Conservation (phyloP, 257 asterid genomes). For the Jasminum sambac region DNA sequence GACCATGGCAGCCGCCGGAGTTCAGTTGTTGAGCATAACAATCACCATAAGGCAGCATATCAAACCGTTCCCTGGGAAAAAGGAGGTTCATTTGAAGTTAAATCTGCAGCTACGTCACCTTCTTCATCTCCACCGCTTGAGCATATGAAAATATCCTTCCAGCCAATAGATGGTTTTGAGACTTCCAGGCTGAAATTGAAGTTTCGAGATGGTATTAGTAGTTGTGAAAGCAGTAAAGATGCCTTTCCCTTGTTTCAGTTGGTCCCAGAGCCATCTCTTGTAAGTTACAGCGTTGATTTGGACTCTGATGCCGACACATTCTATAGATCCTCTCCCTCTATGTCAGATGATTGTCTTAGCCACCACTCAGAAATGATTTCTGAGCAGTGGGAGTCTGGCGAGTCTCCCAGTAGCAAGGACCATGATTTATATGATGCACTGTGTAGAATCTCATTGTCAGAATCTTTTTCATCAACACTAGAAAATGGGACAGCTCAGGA, state of each 20-base stretch:
- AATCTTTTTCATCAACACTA: conserved; percentile 48
- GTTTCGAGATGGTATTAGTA: conserved; percentile 60
- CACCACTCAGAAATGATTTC: conserved; percentile 71
- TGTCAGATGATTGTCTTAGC: conserved; percentile 73
- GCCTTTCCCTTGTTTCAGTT: conserved; percentile 89
- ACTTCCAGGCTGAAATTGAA: conserved; percentile 71
- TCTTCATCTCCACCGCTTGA: conserved; percentile 86
- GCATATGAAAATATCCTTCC: conserved; percentile 93
- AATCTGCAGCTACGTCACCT: conserved; percentile 63
- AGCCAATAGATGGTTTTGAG: conserved; percentile 68
- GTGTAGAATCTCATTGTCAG: conserved; percentile 61
- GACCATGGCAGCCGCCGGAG: conserved; percentile 32
- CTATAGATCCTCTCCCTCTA: conserved; percentile 74
- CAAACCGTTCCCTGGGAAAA: conserved; percentile 43
- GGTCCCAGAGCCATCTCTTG: conserved; percentile 69
- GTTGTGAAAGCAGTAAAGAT: conserved; percentile 45
- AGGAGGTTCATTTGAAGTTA: conserved; percentile 42
- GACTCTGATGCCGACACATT: conserved; percentile 92
- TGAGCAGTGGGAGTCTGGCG: conserved; percentile 85
- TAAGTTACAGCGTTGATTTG: conserved; percentile 50
- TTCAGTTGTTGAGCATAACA: conserved; percentile 40
- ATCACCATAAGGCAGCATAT: conserved; percentile 27
- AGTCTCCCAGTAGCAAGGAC: conserved; percentile 67
- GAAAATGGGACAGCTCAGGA: conserved; percentile 43
- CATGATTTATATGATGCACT: conserved; percentile 68